Conservation (phyloP, 352 stramenopile species). For the Globisporangium orthogonon region DNA sequence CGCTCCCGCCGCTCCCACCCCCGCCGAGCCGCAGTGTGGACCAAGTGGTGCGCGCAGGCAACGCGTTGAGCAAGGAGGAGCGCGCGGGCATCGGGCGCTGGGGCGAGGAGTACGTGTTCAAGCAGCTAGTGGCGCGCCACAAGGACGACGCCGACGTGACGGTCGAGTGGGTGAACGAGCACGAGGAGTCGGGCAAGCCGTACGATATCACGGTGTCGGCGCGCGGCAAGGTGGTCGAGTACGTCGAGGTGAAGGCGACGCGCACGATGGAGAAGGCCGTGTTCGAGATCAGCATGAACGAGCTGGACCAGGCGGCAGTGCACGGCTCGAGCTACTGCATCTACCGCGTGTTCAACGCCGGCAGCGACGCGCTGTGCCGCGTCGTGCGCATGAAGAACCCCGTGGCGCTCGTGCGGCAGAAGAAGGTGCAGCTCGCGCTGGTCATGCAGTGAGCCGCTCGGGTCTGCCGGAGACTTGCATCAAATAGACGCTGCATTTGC, state of each 20-base stretch:
- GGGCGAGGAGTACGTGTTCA: constrained; percentile 79
- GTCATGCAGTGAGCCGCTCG: constrained; percentile 52
- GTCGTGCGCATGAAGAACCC: constrained; percentile 85
- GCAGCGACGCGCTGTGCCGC: constrained; percentile 56
- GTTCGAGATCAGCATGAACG: constrained; percentile 89
- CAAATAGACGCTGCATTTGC: no score
- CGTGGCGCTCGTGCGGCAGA: constrained; percentile 70
- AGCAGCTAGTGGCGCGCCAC: constrained; percentile 53
- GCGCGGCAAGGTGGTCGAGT: constrained; percentile 54
- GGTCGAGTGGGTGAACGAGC: constrained; percentile 70
- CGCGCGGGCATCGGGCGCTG: constrained; percentile 72
- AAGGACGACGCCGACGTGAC: constrained; percentile 23
- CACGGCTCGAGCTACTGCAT: constrained; percentile 79
- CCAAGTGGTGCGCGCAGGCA: constrained; percentile 21
- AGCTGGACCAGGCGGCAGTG: constrained; percentile 73
- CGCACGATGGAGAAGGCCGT: constrained; percentile 83
- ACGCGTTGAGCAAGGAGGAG: constrained; percentile 71
- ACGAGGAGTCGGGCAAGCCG: constrained; percentile 73
- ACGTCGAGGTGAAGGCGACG: constrained; percentile 84
- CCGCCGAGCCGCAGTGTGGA: not conserved
- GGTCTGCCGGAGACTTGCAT: no score
- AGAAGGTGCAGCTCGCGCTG: constrained; percentile 73
- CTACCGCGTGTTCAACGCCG: constrained; percentile 84
- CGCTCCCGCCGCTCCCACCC: not conserved
- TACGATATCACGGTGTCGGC: constrained; percentile 72